Percentiles rank a stretch among this genome's conserved stretches.
Conservation (phyloP, 2,329 filamentous ascomycete species). For the Tolypocladium tundrense region DNA sequence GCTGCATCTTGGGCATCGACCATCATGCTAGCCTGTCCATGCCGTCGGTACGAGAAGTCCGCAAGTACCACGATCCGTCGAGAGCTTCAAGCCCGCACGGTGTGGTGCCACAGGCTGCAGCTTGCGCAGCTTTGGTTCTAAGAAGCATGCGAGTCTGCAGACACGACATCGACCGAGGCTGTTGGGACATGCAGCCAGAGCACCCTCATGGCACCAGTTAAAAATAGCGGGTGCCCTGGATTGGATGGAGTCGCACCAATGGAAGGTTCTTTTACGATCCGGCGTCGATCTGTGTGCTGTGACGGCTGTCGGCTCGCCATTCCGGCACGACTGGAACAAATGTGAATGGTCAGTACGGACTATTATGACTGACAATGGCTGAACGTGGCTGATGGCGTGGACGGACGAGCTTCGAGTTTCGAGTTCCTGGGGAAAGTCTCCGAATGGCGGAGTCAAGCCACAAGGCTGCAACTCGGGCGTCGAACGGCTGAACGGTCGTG, state of each 20-base stretch:
- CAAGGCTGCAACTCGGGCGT: background rate
- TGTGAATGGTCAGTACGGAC: background rate
- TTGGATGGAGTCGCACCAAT: background rate
- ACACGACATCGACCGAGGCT: background rate
- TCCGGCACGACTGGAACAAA: background rate
- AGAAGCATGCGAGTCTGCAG: background rate
- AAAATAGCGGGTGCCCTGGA: background rate
- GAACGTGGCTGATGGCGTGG: background rate
- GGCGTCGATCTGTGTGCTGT: background rate
- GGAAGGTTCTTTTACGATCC: background rate
- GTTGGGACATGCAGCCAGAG: background rate
- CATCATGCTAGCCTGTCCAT: background rate
- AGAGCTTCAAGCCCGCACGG: background rate
- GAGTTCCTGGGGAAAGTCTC: background rate
- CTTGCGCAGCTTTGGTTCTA: background rate
- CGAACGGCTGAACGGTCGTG: background rate
- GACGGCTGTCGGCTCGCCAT: background rate
- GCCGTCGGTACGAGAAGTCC: background rate
- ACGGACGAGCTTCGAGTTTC: background rate
- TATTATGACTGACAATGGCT: background rate
- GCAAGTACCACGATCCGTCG: background rate
- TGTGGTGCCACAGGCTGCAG: background rate
- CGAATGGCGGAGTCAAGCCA: background rate
- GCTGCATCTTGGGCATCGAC: background rate
- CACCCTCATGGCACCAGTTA: background rate